A percentile compares a stretch with the other conserved stretches of the same genome.
phyloP scores from a whole-genome alignment of 2,329 filamentous ascomycete genomes.

The Aspergillus sojae region DNA sequence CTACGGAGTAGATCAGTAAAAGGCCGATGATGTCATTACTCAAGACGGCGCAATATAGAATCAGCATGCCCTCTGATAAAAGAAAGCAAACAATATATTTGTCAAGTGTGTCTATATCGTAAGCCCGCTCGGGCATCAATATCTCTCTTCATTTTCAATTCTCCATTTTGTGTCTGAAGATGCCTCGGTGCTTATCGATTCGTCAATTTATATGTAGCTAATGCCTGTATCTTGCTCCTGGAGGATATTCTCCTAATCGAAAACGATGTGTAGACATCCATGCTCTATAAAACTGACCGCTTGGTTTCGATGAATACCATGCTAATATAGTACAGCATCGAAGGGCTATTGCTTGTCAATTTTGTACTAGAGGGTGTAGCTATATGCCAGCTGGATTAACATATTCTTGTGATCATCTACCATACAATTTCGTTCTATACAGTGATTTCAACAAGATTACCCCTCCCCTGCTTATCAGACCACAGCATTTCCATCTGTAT shows the following conservation, averaged over 20 bases:
- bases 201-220: background rate
- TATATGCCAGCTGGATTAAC: background rate
- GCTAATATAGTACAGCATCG: background rate
- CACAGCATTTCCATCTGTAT: background rate
- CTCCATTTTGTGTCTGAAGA: background rate
- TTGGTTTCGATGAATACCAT: background rate
- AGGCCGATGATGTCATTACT: background rate
- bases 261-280: background rate
- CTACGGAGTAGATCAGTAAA: background rate
- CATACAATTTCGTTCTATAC: too few relatives aligned
- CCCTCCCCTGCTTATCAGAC: too few relatives aligned
- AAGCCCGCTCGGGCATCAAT: background rate
- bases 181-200: background rate
- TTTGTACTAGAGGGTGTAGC: background rate
- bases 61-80: background rate
- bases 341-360: background rate
- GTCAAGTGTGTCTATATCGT: background rate
- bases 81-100: background rate
- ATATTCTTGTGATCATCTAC: background rate
- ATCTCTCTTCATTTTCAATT: background rate
- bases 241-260: background rate
- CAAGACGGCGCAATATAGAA: background rate
- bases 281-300: background rate
- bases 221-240: background rate
- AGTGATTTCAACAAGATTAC: too few relatives aligned